phyloP scores from a whole-genome alignment of 2,329 filamentous ascomycete species.

The Pseudogymnoascus sp. region DNA sequence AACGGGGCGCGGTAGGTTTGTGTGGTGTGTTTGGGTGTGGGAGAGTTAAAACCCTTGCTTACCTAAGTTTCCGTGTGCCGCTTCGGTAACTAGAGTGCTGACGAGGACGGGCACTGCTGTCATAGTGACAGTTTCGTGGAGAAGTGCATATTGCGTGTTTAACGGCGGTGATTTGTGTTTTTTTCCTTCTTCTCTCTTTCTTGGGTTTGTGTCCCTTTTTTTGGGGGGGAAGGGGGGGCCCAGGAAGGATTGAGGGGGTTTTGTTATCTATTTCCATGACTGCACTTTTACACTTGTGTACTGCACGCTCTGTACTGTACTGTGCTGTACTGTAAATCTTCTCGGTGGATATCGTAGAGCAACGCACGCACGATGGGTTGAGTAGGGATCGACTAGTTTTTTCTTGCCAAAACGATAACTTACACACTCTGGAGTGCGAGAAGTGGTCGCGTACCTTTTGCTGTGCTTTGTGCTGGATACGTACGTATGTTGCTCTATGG shows the following conservation, averaged over 20 bases:
- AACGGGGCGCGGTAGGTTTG: too few species aligned
- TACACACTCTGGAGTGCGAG: background rate
- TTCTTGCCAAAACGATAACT: background rate
- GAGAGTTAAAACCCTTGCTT: background rate
- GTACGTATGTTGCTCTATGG: background rate
- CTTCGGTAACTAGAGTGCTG: constrained; percentile 7
- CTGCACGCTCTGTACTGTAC: background rate
- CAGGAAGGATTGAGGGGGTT: too few species aligned
- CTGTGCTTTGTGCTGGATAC: background rate
- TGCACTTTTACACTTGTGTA: too few species aligned
- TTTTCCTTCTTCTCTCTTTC: too few species aligned
- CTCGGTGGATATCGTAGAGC: constrained; percentile 4
- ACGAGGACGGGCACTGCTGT: background rate
- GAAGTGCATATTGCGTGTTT: background rate
- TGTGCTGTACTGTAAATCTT: constrained; percentile 2
- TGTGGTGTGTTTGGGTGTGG: background rate
- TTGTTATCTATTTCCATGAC: too few species aligned
- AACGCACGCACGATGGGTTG: background rate
- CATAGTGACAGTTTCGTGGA: constrained; percentile 3
- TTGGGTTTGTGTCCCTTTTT: background rate
- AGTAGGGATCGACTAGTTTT: background rate
- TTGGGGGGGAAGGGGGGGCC: too few species aligned
- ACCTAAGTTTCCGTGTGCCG: background rate
- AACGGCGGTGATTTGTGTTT: background rate
- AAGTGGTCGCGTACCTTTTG: background rate